Percentiles rank a stretch among this genome's conserved stretches.
Conservation (phyloP, 176 grass and related monocot genomes). For the Cenchrus purpureus region DNA sequence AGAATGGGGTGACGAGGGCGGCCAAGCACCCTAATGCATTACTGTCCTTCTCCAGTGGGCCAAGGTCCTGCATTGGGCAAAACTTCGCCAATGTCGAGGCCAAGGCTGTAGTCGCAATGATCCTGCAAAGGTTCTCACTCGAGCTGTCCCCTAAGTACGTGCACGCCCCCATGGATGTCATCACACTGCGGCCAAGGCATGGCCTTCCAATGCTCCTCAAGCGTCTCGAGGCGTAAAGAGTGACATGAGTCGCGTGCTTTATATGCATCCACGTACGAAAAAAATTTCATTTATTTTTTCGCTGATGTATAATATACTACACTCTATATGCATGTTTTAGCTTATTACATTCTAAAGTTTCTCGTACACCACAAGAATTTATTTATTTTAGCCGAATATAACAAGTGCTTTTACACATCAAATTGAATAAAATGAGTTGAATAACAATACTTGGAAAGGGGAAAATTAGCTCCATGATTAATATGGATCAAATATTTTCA, state of each 20-base stretch:
- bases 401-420: no score
- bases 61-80: constrained; percentile 60
- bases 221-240: background rate
- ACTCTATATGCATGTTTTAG: no score
- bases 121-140: constrained; percentile 59
- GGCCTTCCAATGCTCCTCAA: constrained; percentile 52
- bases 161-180: constrained; percentile 42
- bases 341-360: no score
- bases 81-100: constrained; percentile 65
- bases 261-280: no score
- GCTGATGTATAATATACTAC: no score
- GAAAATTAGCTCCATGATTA: no score
- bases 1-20: constrained; percentile 46
- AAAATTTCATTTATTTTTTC: no score
- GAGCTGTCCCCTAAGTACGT: constrained; percentile 48
- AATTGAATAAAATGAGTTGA: no score
- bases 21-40: constrained; percentile 52
- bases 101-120: constrained; percentile 53
- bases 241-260: background rate
- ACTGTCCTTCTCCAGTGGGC: constrained; percentile 52
- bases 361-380: no score
- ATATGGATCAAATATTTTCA: no score
- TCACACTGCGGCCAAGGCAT: constrained; percentile 39
- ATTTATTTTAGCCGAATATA: no score
- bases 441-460: no score